Conservation (phyloP, 306 rosid species). For the Citrullus colocynthis region DNA sequence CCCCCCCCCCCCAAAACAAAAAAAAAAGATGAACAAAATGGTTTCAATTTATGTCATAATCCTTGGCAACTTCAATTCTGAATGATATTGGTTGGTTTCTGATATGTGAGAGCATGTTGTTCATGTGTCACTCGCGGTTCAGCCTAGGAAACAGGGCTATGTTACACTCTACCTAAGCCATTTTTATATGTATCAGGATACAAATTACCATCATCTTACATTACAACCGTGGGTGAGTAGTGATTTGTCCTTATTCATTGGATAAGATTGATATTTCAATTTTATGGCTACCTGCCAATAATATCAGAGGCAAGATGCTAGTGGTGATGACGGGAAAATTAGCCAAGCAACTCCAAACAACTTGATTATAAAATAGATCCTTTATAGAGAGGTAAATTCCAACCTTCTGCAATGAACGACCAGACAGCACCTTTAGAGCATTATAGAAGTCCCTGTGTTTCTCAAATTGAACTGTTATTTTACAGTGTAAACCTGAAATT, state of each 20-base stretch:
- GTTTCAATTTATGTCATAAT: not conserved
- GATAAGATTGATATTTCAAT: slow-evolving; percentile 5
- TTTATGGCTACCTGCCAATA: not conserved
- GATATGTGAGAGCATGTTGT: not conserved
- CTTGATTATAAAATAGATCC: not conserved
- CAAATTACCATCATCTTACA: not conserved
- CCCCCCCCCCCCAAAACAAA: too few species aligned
- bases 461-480: slow-evolving; percentile 85
- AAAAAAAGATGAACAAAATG: too few species aligned
- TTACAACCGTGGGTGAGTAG: not conserved
- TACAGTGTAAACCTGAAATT: slow-evolving; percentile 80
- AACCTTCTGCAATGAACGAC: slow-evolving; percentile 89
- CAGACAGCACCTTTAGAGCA: slow-evolving; percentile 57
- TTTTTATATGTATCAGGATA: not conserved
- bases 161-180: not conserved
- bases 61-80: not conserved
- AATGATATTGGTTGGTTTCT: not conserved
- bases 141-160: not conserved
- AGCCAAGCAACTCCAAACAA: slow-evolving; percentile 3
- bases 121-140: not conserved
- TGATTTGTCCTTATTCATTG: not conserved
- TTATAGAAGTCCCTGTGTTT: slow-evolving; percentile 56
- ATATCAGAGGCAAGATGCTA: not conserved
- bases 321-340: not conserved
- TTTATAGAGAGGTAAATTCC: not conserved